These are phyloP conservation scores for Sambucus nigra DNA, from an alignment of 129 eudicot species.

Conservation along the genomic window DNA sequence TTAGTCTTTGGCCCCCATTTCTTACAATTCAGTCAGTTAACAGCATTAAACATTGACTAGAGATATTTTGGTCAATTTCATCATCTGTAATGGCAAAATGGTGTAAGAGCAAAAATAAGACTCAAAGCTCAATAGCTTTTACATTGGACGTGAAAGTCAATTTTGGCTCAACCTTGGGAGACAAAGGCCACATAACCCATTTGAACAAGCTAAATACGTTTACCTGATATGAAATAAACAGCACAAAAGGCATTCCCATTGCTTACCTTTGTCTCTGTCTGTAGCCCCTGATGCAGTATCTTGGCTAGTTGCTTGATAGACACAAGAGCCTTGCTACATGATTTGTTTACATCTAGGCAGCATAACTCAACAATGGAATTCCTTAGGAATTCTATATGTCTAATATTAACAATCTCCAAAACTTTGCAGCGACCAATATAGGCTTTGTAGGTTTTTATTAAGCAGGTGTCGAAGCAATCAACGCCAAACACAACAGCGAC, in stretches of 20 bases:
- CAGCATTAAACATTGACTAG: too few relatives aligned
- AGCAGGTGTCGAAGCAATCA: slow-evolving; percentile 47
- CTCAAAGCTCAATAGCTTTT: too few relatives aligned
- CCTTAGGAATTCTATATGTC: slow-evolving; percentile 52
- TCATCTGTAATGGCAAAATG: too few relatives aligned
- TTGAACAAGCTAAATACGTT: background rate
- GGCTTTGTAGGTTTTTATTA: slow-evolving; percentile 56
- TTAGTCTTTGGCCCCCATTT: too few relatives aligned
- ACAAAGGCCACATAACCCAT: too few relatives aligned
- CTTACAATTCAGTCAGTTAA: too few relatives aligned
- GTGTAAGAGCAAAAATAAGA: too few relatives aligned
- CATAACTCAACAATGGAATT: slow-evolving; percentile 58
- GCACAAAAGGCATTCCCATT: too few relatives aligned
- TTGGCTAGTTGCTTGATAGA: slow-evolving; percentile 59
- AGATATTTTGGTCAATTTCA: too few relatives aligned
- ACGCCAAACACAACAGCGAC: slow-evolving; percentile 50
- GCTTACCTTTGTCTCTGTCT: slow-evolving; percentile 52
- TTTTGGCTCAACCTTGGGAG: too few relatives aligned
- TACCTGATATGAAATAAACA: too few relatives aligned
- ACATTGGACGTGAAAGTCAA: too few relatives aligned
- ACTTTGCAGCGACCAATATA: slow-evolving; percentile 53
- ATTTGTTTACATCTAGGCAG: slow-evolving; percentile 65
- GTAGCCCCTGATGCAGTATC: slow-evolving; percentile 46
- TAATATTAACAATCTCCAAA: slow-evolving; percentile 33
- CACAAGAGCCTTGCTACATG: slow-evolving; percentile 45